A percentile compares a stretch with the other conserved stretches of the same genome.
Evolutionary conservation across 2,329 filamentous ascomycete species (phyloP).

Genomic region (Cladosporium sp.): DNA sequence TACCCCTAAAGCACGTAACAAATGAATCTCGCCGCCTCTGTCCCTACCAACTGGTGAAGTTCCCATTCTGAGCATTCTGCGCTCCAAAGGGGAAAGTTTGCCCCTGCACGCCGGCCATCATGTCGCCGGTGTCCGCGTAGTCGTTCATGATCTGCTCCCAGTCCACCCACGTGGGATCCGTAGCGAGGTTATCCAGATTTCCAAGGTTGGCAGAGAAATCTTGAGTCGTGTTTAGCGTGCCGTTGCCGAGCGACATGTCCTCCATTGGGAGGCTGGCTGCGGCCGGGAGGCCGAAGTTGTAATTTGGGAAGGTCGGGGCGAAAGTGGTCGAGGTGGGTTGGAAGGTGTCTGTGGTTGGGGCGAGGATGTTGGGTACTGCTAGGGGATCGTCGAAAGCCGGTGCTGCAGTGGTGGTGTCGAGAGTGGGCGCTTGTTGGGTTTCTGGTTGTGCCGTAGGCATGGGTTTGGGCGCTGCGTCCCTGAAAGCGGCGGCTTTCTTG

Average conservation of each 20-base stretch:
- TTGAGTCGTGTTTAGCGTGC: neutral
- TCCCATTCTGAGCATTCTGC: too few species aligned
- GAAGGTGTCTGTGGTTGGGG: neutral
- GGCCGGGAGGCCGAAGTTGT: neutral
- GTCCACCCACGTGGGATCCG: conserved; percentile 17
- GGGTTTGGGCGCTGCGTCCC: conserved; percentile 14
- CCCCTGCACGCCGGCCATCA: neutral
- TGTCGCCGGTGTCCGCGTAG: neutral
- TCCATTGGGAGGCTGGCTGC: conserved; percentile 1
- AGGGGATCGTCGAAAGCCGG: neutral
- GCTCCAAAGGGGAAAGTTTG: neutral
- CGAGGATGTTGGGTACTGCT: neutral
- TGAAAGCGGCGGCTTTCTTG: conserved; percentile 38
- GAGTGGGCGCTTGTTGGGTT: neutral
- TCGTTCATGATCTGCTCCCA: conserved; percentile 23
- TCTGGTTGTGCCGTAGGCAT: neutral
- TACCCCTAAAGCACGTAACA: too few species aligned
- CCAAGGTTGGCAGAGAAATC: neutral
- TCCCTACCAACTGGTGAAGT: too few species aligned
- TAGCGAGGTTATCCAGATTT: neutral
- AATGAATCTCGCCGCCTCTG: too few species aligned
- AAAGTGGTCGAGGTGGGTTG: neutral
- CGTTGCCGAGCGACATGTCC: conserved; percentile 3
- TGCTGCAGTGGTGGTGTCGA: neutral
- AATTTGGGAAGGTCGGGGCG: neutral